Evolutionary conservation across 805 yeast species (phyloP), one percentile per base, ranked within the genome.

Genomic region (Teunomyces atbi): DNA sequence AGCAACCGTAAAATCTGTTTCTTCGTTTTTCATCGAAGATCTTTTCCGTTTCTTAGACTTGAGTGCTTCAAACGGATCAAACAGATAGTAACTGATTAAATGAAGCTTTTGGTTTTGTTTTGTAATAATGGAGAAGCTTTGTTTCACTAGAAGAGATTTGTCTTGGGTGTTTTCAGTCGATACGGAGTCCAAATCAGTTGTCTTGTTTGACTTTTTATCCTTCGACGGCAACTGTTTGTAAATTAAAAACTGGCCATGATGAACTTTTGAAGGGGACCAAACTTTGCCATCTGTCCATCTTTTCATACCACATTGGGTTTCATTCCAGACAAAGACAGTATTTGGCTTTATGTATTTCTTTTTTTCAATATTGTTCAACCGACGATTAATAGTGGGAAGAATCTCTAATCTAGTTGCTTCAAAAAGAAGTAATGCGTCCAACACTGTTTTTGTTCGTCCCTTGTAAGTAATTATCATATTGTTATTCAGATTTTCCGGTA

Each of bases 211-310:
- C 15, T 36, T 36, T 21, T 36, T 36, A 7, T 42, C 44, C 27
- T 41, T 46, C 19, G 36, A 33, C 2, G 42, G 35, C 71, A 83
- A 76, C 58, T 85, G 89, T 44, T 78, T 74, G 61, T 84, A 84
- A 3, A 80, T 76, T 18, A 55, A 42, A 30, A 55, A 55, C 19
- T 53, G 55, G 2, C 54, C 54, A 33, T 47, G 41, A 34, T 59
- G 57, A 1, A 86, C 89, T 48, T 89, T 72, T 0, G 86, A 80
- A 2, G 90, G 87, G 48, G 81, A 73, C 91, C 92, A 85, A 28
- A 77, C 73, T 51, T 78, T 77, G 15, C 91, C 89, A 57, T 85
- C 92, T 1, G 91, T 85, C 91, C 92, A 85, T 23, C 91, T 66
- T 51, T 81, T 77, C 82, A 86, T 83, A 13, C 82, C 85, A 36